Conservation (phyloP, 2,329 filamentous ascomycete species). For the Septoria linicola region DNA sequence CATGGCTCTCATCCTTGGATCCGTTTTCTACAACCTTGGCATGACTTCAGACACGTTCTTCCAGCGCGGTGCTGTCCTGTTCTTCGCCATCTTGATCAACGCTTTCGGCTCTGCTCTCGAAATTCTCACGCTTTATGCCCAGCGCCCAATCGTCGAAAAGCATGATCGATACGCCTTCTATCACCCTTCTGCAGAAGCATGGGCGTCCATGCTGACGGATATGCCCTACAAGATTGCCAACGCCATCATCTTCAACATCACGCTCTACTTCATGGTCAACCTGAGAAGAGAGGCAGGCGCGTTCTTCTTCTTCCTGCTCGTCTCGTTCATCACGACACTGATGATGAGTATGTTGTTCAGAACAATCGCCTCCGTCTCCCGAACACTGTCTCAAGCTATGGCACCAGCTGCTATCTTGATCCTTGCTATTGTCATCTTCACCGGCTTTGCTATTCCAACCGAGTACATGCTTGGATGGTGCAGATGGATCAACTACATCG, state of each 20-base stretch:
- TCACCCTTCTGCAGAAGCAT: constrained; percentile 84
- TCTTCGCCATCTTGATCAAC: constrained; percentile 85
- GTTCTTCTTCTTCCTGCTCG: constrained; percentile 83
- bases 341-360: constrained; percentile 86
- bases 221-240: constrained; percentile 80
- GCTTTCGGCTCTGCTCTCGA: constrained; percentile 78
- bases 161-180: constrained; percentile 84
- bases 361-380: constrained; percentile 72
- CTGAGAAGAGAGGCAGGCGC: constrained; percentile 69
- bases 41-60: constrained; percentile 71
- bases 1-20: constrained; percentile 75
- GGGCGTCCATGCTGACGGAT: constrained; percentile 81
- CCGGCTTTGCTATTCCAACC: constrained; percentile 61
- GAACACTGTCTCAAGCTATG: constrained; percentile 61
- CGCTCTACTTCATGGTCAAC: constrained; percentile 84
- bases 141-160: constrained; percentile 90
- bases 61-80: constrained; percentile 73
- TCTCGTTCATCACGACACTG: constrained; percentile 70
- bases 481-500: constrained; percentile 78
- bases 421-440: constrained; percentile 64
- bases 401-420: constrained; percentile 60
- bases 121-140: constrained; percentile 81
- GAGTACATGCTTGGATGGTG: constrained; percentile 75
- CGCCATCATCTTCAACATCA: constrained; percentile 71
- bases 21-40: constrained; percentile 76